phyloP scores from a whole-genome alignment of 2,329 filamentous ascomycete species.

The Calonectria hawksworthii region DNA sequence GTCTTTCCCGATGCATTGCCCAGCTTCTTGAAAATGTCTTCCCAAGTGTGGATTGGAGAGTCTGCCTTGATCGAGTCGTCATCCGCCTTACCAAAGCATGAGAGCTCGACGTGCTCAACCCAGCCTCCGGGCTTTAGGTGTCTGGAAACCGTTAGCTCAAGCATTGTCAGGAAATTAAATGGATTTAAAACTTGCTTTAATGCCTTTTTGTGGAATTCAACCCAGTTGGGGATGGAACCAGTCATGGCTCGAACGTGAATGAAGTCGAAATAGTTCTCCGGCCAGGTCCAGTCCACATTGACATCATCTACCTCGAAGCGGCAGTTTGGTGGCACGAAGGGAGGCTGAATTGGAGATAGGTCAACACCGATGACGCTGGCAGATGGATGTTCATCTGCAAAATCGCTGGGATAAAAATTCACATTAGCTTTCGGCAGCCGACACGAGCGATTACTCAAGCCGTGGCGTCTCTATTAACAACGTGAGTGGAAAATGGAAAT shows the following conservation, averaged over 20 bases:
- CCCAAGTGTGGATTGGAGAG: conserved; percentile 39
- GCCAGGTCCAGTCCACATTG: conserved; percentile 63
- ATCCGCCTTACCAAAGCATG: conserved; percentile 34
- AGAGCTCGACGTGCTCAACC: conserved; percentile 30
- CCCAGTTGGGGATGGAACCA: conserved; percentile 67
- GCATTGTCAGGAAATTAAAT: conserved; percentile 52
- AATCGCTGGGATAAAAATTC: conserved; percentile 31
- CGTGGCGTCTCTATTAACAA: not conserved
- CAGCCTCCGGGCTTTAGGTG: conserved; percentile 30
- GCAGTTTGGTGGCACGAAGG: conserved; percentile 71
- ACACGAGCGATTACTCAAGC: not conserved
- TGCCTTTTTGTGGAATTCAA: conserved; percentile 61
- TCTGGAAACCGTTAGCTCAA: not conserved
- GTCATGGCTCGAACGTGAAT: conserved; percentile 69
- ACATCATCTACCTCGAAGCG: conserved; percentile 75
- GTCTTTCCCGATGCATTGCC: conserved; percentile 34
- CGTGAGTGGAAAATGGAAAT: not conserved
- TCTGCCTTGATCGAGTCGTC: conserved; percentile 42
- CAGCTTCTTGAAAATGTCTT: conserved; percentile 31
- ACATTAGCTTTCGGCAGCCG: conserved; percentile 26
- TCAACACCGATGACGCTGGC: conserved; percentile 66
- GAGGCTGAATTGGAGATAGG: conserved; percentile 70
- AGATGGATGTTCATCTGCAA: conserved; percentile 57
- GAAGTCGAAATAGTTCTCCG: conserved; percentile 65
- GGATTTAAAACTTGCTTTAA: conserved; percentile 57